Conservation (phyloP, 495 filamentous ascomycete genomes). For the Oidiodendron maius region DNA sequence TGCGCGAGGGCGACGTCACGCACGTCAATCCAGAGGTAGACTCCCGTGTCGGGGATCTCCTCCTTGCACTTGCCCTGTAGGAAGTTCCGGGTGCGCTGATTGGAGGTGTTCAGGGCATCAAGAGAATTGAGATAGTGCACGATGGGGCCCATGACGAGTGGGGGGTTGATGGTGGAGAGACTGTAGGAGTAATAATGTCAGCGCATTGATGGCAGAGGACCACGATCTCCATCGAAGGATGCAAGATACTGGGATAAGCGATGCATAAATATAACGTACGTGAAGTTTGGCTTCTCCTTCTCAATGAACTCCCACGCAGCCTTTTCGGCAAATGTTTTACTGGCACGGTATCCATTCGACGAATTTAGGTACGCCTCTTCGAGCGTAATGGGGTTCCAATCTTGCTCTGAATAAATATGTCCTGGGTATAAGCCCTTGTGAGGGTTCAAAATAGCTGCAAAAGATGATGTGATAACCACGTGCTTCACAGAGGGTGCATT, state of each 20-base stretch:
- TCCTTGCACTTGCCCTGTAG: slow-evolving; percentile 62
- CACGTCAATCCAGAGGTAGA: slow-evolving; percentile 61
- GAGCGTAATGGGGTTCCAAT: slow-evolving; percentile 80
- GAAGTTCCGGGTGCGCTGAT: slow-evolving; percentile 39
- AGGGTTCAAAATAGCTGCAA: slow-evolving; percentile 50
- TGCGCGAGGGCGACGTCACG: slow-evolving; percentile 62
- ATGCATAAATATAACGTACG: no score
- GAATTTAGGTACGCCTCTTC: slow-evolving; percentile 54
- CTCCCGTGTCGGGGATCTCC: slow-evolving; percentile 48
- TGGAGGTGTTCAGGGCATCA: slow-evolving; percentile 64
- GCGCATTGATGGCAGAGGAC: no score
- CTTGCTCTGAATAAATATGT: slow-evolving; percentile 60
- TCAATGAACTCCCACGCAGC: slow-evolving; percentile 80
- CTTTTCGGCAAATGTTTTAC: slow-evolving; percentile 49
- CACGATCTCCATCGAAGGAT: no score
- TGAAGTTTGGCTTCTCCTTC: slow-evolving; percentile 73
- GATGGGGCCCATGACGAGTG: slow-evolving; percentile 69
- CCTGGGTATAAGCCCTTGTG: slow-evolving; percentile 36
- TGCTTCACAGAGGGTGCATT: slow-evolving; percentile 71
- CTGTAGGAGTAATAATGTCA: no score
- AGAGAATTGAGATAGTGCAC: slow-evolving; percentile 57
- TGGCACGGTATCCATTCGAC: slow-evolving; percentile 60
- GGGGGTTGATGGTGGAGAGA: slow-evolving; percentile 61
- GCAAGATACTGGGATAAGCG: no score
- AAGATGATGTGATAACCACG: slow-evolving; percentile 82